These are phyloP conservation scores for Primulina tabacum DNA, from an alignment of 257 asterid genomes.

Conservation along the genomic window DNA sequence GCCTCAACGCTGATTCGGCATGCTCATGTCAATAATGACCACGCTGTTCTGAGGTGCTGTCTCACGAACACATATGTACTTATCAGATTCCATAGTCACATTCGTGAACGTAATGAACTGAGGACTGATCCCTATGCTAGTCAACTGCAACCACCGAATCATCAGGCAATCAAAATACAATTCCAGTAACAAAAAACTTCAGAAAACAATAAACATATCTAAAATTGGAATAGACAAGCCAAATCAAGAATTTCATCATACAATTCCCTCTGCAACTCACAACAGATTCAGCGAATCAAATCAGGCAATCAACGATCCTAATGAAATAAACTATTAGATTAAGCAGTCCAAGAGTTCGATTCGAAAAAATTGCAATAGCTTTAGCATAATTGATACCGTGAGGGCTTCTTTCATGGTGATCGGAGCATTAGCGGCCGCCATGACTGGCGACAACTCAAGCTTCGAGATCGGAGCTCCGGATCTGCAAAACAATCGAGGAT, in stretches of 20 bases:
- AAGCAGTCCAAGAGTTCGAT: conserved; percentile 21
- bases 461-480: conserved; percentile 50
- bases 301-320: conserved; percentile 20
- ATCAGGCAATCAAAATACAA: conserved; percentile 38
- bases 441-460: conserved; percentile 46
- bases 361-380: conserved; percentile 13
- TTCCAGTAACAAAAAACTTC: conserved; percentile 18
- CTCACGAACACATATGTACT: conserved; percentile 95
- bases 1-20: conserved; percentile 93
- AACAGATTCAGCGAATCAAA: conserved; percentile 26
- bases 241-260: conserved; percentile 21
- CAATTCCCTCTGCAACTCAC: conserved; percentile 13
- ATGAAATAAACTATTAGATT: conserved; percentile 15
- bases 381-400: conserved; percentile 50
- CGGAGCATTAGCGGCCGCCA: conserved; percentile 99
- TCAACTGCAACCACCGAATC: conserved; percentile 64
- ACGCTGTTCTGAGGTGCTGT: conserved; percentile 94
- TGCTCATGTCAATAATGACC: conserved; percentile 89
- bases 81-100: conserved; percentile 98
- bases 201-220: conserved; percentile 41
- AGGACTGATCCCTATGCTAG: conserved; percentile 88
- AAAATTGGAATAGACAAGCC: conserved; percentile 24
- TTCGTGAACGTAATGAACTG: conserved; percentile 94
- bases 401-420: conserved; percentile 96
- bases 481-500: conserved; percentile 39